A percentile compares a stretch with the other conserved stretches of the same genome.
phyloP scores from a whole-genome alignment of 1,139 yeast species.

The Sporopachydermia cereana region DNA sequence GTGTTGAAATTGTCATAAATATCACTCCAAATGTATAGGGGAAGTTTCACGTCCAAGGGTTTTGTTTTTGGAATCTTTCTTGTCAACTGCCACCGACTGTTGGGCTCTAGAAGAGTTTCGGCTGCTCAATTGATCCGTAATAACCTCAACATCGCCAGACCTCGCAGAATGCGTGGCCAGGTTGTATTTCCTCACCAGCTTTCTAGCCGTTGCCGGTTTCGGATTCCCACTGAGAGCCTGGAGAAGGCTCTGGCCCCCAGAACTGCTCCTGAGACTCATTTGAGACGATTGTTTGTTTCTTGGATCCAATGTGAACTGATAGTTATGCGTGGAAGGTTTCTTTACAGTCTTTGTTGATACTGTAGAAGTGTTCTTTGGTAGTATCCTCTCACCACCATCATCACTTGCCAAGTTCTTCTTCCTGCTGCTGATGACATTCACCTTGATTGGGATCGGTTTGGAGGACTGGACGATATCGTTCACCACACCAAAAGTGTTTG shows the following conservation, averaged over 20 bases:
- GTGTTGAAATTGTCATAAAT: too few species aligned
- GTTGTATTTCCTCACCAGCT: neutral
- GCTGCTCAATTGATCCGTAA: too few species aligned
- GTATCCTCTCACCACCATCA: neutral
- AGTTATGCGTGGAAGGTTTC: neutral
- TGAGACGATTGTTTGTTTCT: neutral
- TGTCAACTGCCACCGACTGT: neutral
- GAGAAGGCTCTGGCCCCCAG: neutral
- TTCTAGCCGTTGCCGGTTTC: neutral
- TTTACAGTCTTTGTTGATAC: neutral
- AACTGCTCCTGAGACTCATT: too few species aligned
- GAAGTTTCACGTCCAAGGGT: neutral
- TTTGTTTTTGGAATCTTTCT: neutral
- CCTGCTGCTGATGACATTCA: neutral
- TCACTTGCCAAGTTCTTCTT: neutral
- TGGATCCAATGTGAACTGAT: neutral
- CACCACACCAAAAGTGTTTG: neutral
- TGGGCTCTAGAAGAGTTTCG: too few species aligned
- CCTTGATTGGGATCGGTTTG: neutral
- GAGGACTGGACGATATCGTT: conserved; percentile 1
- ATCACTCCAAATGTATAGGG: conserved; percentile 2
- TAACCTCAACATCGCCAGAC: neutral
- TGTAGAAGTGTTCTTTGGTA: neutral
- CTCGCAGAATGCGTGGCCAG: neutral
- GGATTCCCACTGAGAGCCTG: neutral